phyloP scores from a whole-genome alignment of 1,284 basidiomycete species.

The Ceratobasidium sp. region DNA sequence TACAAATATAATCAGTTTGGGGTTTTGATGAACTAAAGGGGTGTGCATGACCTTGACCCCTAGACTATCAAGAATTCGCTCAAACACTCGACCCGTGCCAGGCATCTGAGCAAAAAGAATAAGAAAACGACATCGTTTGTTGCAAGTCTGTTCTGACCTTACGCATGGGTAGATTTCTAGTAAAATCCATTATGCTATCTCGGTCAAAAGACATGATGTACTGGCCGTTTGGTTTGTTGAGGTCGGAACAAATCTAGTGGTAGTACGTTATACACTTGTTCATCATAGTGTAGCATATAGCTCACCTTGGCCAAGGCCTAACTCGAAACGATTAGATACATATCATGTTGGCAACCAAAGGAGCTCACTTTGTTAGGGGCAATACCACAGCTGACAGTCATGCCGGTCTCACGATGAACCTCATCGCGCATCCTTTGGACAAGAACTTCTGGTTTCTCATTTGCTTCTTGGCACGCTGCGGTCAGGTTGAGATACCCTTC shows the following conservation, averaged over 20 bases:
- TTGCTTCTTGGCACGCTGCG: slow-evolving; percentile 71
- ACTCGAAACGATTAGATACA: slow-evolving; percentile 37
- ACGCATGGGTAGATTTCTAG: slow-evolving; percentile 75
- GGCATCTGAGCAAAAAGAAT: slow-evolving; percentile 63
- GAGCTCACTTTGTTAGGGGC: slow-evolving; percentile 78
- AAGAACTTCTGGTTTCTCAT: slow-evolving; percentile 72
- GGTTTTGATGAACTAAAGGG: slow-evolving; percentile 10
- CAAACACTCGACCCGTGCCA: slow-evolving; percentile 87
- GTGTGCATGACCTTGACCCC: slow-evolving; percentile 70
- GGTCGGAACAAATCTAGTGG: slow-evolving; percentile 86
- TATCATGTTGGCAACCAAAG: slow-evolving; percentile 39
- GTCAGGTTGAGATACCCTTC: slow-evolving; percentile 91
- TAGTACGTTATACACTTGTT: background rate
- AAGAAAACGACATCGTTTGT: slow-evolving; percentile 42
- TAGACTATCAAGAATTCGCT: slow-evolving; percentile 83
- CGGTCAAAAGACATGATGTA: slow-evolving; percentile 75
- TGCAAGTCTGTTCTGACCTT: slow-evolving; percentile 52
- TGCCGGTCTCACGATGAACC: slow-evolving; percentile 75
- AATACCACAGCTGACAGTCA: slow-evolving; percentile 94
- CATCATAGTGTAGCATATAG: background rate
- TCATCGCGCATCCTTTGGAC: slow-evolving; percentile 76
- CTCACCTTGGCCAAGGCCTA: slow-evolving; percentile 75
- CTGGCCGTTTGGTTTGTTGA: slow-evolving; percentile 96
- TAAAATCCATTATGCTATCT: slow-evolving; percentile 73
- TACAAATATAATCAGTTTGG: slow-evolving; percentile 48